phyloP scores from a whole-genome alignment of 2,329 filamentous ascomycete genomes.

The Colletotrichum liriopes region DNA sequence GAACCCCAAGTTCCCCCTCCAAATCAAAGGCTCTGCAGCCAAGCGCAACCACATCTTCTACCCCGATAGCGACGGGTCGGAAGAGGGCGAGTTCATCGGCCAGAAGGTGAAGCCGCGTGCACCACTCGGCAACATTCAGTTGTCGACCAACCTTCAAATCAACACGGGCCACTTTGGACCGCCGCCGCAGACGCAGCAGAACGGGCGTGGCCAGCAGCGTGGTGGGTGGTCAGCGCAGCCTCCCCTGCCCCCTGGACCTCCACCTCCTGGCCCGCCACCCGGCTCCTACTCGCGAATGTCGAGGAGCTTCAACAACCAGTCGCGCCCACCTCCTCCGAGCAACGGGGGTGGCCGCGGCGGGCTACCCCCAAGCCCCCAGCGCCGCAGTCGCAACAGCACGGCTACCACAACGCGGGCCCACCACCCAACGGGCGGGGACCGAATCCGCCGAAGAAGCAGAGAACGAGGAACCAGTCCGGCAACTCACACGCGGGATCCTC shows the following conservation, averaged over 20 bases:
- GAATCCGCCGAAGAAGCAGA: conserved; percentile 36
- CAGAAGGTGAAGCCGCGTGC: conserved; percentile 52
- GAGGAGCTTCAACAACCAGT: conserved; percentile 32
- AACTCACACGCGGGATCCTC: conserved; percentile 24
- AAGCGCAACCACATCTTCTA: conserved; percentile 59
- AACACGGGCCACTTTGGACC: conserved; percentile 32
- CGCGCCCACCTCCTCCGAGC: conserved; percentile 27
- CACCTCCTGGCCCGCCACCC: conserved; percentile 50
- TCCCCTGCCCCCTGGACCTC: conserved; percentile 58
- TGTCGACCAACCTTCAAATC: conserved; percentile 59
- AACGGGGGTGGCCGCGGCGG: conserved; percentile 25
- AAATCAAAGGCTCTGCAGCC: conserved; percentile 54
- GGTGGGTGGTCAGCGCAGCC: conserved; percentile 49
- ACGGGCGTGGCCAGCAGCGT: conserved; percentile 36
- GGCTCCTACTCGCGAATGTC: conserved; percentile 45
- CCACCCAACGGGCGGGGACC: conserved; percentile 34
- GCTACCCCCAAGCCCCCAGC: conserved; percentile 39
- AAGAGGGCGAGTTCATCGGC: conserved; percentile 59
- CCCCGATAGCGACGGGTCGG: conserved; percentile 64
- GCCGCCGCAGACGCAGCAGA: conserved; percentile 41
- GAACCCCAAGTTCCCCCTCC: conserved; percentile 46
- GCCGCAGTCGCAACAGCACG: conserved; percentile 33
- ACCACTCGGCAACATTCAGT: conserved; percentile 54
- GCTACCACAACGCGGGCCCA: conserved; percentile 37
- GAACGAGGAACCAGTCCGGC: conserved; percentile 28